phyloP scores from a whole-genome alignment of 768 basidiomycete genomes.

The Phanerodontia chrysosporium region DNA sequence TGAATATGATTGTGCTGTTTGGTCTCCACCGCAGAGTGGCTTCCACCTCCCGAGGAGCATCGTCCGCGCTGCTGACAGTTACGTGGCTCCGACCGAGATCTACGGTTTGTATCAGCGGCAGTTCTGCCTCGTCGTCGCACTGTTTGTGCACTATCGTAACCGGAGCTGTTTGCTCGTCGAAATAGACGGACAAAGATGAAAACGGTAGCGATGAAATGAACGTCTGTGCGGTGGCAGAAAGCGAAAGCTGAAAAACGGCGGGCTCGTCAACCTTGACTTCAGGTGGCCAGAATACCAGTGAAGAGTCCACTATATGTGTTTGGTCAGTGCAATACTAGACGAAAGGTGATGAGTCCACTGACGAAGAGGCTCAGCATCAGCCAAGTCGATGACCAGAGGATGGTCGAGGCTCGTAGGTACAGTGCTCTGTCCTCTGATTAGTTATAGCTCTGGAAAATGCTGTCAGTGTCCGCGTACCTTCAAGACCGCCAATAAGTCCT shows the following conservation, averaged over 20 bases:
- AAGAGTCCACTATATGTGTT: constrained; percentile 50
- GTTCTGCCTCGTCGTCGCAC: constrained; percentile 4
- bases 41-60: constrained; percentile 19
- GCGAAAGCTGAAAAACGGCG: constrained; percentile 70
- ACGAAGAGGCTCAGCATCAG: constrained; percentile 64
- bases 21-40: constrained; percentile 56
- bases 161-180: constrained; percentile 47
- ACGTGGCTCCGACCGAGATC: constrained; percentile 38
- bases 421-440: constrained; percentile 49
- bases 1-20: constrained; percentile 51
- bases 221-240: constrained; percentile 48
- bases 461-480: constrained; percentile 57
- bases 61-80: constrained; percentile 8
- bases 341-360: constrained; percentile 22
- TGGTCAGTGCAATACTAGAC: not conserved
- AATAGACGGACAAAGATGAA: constrained; percentile 52
- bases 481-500: constrained; percentile 70
- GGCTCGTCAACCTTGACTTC: constrained; percentile 56
- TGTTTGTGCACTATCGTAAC: constrained; percentile 46
- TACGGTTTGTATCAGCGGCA: constrained; percentile 35
- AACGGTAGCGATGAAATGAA: constrained; percentile 59
- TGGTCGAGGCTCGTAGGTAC: constrained; percentile 56
- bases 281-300: constrained; percentile 66
- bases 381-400: constrained; percentile 56
- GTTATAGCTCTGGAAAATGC: no score